phyloP scores from a whole-genome alignment of 2,329 filamentous ascomycete genomes.

The Cadophora sp. region DNA sequence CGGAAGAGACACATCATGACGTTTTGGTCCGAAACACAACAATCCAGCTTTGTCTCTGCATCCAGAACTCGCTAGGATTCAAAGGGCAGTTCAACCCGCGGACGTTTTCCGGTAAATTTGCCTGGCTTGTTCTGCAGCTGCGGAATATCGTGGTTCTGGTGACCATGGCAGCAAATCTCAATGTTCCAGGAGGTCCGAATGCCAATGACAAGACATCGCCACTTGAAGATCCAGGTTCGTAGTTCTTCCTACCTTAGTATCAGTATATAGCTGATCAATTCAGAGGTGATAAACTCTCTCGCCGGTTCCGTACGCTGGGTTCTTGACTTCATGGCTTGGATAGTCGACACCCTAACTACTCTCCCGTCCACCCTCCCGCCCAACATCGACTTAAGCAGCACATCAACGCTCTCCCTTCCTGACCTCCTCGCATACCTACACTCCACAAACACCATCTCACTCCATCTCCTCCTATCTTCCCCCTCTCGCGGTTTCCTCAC shows the following conservation, averaged over 20 bases:
- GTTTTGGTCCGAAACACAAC: slow-evolving; percentile 74
- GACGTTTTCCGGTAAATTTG: slow-evolving; percentile 73
- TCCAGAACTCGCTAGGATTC: slow-evolving; percentile 81
- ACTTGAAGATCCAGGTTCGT: slow-evolving; percentile 67
- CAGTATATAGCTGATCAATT: not conserved
- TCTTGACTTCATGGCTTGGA: slow-evolving; percentile 71
- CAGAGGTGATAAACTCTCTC: slow-evolving; percentile 75
- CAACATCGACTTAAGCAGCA: slow-evolving; percentile 54
- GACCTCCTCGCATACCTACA: slow-evolving; percentile 61
- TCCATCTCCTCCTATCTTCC: slow-evolving; percentile 74
- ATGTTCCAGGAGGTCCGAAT: slow-evolving; percentile 53
- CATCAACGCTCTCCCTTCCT: slow-evolving; percentile 51
- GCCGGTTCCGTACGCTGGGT: slow-evolving; percentile 81
- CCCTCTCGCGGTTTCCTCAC: slow-evolving; percentile 76
- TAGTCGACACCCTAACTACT: slow-evolving; percentile 64
- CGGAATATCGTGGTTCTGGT: slow-evolving; percentile 73
- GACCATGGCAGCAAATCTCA: slow-evolving; percentile 64
- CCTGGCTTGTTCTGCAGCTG: slow-evolving; percentile 77
- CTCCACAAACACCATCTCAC: slow-evolving; percentile 61
- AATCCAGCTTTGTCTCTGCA: slow-evolving; percentile 78
- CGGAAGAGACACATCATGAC: slow-evolving; percentile 75
- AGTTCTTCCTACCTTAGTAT: not conserved
- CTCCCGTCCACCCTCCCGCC: slow-evolving; percentile 57
- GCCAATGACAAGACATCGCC: slow-evolving; percentile 61
- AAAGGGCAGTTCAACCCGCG: slow-evolving; percentile 66